A percentile compares a stretch with the other conserved stretches of the same genome.
Conservation (phyloP, 2,329 filamentous ascomycete species). For the Fragosphaeria purpurea region DNA sequence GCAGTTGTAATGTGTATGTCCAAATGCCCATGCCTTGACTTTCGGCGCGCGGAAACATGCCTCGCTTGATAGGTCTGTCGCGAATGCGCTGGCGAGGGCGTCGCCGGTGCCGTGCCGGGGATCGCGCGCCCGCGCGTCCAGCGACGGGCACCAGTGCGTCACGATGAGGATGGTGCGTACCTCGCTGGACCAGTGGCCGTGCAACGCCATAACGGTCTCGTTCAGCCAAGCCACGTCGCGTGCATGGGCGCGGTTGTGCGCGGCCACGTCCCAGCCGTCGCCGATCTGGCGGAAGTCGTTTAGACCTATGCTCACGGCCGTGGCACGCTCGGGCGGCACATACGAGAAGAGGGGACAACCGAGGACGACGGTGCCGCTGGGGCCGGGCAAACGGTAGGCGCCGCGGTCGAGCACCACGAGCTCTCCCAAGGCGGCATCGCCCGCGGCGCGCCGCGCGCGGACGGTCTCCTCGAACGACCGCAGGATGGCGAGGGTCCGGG, state of each 20-base stretch:
- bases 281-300: constrained; percentile 38
- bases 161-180: constrained; percentile 24
- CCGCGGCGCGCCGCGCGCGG: neutral
- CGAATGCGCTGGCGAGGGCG: constrained; percentile 23
- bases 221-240: constrained; percentile 36
- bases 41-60: constrained; percentile 23
- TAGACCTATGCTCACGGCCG: constrained; percentile 30
- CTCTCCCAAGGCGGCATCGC: constrained; percentile 19
- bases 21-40: constrained; percentile 37
- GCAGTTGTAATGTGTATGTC: constrained; percentile 39
- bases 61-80: constrained; percentile 27
- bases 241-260: constrained; percentile 27
- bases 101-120: constrained; percentile 20
- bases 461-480: constrained; percentile 22
- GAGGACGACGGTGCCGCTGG: constrained; percentile 20
- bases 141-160: constrained; percentile 33
- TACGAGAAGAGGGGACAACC: constrained; percentile 37
- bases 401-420: constrained; percentile 30
- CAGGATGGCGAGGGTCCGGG: constrained; percentile 19
- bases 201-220: constrained; percentile 19
- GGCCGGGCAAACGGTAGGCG: constrained; percentile 16
- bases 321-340: constrained; percentile 27
- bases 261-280: constrained; percentile 18
- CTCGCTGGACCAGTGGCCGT: constrained; percentile 10
- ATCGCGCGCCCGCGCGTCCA: constrained; percentile 23